Evolutionary conservation across 2,329 filamentous ascomycete genomes (phyloP).

Genomic region (Colletotrichum ledebouriae): DNA sequence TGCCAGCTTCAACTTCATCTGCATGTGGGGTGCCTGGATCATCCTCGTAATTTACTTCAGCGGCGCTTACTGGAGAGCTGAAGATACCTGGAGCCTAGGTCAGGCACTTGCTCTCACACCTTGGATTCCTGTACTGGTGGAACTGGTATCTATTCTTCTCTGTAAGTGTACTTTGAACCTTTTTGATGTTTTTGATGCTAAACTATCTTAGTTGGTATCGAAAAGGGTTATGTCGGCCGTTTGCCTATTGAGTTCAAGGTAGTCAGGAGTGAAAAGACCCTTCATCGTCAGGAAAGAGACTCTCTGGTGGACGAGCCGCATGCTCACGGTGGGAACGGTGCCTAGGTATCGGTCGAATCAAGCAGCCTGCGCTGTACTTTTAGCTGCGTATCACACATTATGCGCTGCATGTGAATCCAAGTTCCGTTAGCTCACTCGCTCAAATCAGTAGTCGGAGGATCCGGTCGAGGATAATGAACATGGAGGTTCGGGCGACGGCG

Average conservation of each 20-base stretch:
- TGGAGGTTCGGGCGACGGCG: too few species aligned
- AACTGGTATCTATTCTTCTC: conserved; percentile 8
- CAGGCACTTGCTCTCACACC: conserved; percentile 31
- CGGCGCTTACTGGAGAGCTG: background rate
- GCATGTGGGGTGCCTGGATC: conserved; percentile 36
- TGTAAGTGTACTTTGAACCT: conserved; percentile 5
- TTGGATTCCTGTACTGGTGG: conserved; percentile 28
- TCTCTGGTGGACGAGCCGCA: conserved; percentile 8
- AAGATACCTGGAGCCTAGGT: conserved; percentile 25
- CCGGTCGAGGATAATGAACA: too few species aligned
- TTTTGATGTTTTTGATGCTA: background rate
- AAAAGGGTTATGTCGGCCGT: conserved; percentile 20
- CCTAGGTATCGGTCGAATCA: background rate
- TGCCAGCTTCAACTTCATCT: conserved; percentile 31
- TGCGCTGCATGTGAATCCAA: too few species aligned
- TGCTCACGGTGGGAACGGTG: background rate
- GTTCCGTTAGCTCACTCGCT: too few species aligned
- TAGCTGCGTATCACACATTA: too few species aligned
- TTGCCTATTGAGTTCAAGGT: conserved; percentile 22
- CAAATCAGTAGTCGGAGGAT: too few species aligned
- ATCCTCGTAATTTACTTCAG: conserved; percentile 19
- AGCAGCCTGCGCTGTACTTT: too few species aligned
- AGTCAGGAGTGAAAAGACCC: conserved; percentile 6
- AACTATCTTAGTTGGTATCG: conserved; percentile 8
- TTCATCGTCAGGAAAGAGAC: conserved; percentile 20